Base-by-base conservation (phyloP, 108 stramenopile species). In the Schizochytrium sp. region DNA sequence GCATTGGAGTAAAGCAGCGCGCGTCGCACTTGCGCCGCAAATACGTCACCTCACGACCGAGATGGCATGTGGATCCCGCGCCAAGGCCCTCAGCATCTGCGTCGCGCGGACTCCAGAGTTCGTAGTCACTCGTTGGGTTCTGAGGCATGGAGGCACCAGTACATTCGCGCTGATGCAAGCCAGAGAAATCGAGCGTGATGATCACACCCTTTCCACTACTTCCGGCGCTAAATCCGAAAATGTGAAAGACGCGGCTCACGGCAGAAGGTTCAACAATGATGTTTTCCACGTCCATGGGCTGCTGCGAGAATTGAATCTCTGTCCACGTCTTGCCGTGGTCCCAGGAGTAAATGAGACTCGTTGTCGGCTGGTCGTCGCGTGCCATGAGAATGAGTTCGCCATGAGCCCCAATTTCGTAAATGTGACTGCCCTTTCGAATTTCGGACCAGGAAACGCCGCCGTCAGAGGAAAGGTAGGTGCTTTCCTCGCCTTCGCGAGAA, bases 331-430 rank as follows among this genome's bases (percentile, higher is more conserved):
- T 8, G 25, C 87, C 87, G 25, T 88, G 53, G 41, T 88, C 28
- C 87, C 87, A 88, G 25, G 58, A 60, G 87, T 88, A 88, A 8
- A 60, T 14, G 10, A 88, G 16, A 4, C 10, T 8, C 5, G 44
- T 88, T 34, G 55, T 57, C 21, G 34, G 44, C 6, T 44, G 8
- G 18, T 88, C 59, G 60, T 88, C 87, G 44, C 25, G 55, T 4
- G 87, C 87, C 87, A 88, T 88, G 23, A 88, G 43, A n/a, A 88
- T 60, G 58, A 88, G 58, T 18, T 34, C 87, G 5, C 87, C 87
- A 21, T 88, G 87, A 14, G 34, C 87, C 5, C 87, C 87, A 47
- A 88, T 60, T 44, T 88, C 87, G 48, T 88, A 88, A 28, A 88
- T 88, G 59, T 88, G 87, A 18, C 53, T 57, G 28, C 87, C 87